Conservation (phyloP, 768 basidiomycete species). For the Tricholoma matsutake region DNA sequence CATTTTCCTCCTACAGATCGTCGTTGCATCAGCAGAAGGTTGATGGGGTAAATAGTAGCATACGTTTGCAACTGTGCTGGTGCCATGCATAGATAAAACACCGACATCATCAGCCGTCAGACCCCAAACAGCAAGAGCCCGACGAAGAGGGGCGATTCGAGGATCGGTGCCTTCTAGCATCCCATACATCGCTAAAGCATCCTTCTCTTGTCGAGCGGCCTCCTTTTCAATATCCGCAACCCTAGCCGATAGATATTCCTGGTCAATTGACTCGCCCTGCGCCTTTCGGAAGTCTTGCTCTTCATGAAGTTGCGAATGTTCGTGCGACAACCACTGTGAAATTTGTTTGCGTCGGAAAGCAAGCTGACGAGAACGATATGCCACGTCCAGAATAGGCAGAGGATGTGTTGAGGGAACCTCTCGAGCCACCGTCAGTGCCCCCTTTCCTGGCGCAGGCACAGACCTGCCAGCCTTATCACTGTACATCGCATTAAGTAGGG, state of each 20-base stretch:
- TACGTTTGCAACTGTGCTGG: conserved; percentile 82
- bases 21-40: conserved; percentile 7
- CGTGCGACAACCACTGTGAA: conserved; percentile 89
- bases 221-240: conserved; percentile 87
- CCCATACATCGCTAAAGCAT: conserved; percentile 89
- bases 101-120: conserved; percentile 91
- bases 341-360: conserved; percentile 95
- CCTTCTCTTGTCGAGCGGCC: conserved; percentile 88
- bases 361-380: conserved; percentile 91
- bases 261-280: conserved; percentile 48
- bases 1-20: conserved; percentile 81
- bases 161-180: conserved; percentile 91
- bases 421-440: conserved; percentile 85
- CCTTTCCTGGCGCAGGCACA: conserved; percentile 94
- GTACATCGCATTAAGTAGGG: conserved; percentile 7
- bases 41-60: conserved; percentile 18
- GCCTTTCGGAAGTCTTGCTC: conserved; percentile 66
- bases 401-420: conserved; percentile 79
- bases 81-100: conserved; percentile 86
- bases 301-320: conserved; percentile 78
- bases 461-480: conserved; percentile 99
- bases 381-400: conserved; percentile 75
- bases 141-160: conserved; percentile 85
- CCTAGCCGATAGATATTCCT: conserved; percentile 72
- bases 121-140: conserved; percentile 96